Evolutionary conservation across 129 eudicot species (phyloP).

Genomic region (Centrapalus pauciflorus): DNA sequence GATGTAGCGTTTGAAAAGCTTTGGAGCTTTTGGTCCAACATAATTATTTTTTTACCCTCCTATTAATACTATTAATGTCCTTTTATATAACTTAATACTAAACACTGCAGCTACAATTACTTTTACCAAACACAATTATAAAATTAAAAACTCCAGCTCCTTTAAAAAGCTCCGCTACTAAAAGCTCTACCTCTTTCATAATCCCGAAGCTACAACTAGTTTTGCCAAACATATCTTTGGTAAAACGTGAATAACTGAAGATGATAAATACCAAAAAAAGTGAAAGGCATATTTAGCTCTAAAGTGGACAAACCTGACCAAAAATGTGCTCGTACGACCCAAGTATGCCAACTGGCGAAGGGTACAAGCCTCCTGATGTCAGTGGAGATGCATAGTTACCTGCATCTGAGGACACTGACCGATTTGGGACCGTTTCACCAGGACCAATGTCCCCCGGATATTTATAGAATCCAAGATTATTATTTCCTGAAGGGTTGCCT

Average conservation of each 20-base stretch:
- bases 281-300: neutral
- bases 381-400: constrained; percentile 52
- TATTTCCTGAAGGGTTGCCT: constrained; percentile 53
- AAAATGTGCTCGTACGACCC: constrained; percentile 38
- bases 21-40: too few species aligned
- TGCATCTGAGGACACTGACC: constrained; percentile 49
- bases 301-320: constrained; percentile 62
- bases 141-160: too few species aligned
- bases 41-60: too few species aligned
- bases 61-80: too few species aligned
- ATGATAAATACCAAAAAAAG: neutral
- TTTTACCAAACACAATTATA: too few species aligned
- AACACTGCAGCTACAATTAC: too few species aligned
- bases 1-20: too few species aligned
- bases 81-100: too few species aligned
- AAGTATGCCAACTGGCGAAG: constrained; percentile 59
- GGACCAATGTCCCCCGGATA: constrained; percentile 65
- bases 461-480: constrained; percentile 57
- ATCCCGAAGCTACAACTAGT: too few species aligned
- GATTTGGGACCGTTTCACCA: constrained; percentile 50
- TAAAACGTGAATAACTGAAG: neutral
- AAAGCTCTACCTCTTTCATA: too few species aligned
- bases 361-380: constrained; percentile 61
- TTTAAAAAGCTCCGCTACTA: too few species aligned
- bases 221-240: too few species aligned